Conservation (phyloP, 225 moss, liverwort and hornwort genomes). For the Takakia lepidozioides region DNA sequence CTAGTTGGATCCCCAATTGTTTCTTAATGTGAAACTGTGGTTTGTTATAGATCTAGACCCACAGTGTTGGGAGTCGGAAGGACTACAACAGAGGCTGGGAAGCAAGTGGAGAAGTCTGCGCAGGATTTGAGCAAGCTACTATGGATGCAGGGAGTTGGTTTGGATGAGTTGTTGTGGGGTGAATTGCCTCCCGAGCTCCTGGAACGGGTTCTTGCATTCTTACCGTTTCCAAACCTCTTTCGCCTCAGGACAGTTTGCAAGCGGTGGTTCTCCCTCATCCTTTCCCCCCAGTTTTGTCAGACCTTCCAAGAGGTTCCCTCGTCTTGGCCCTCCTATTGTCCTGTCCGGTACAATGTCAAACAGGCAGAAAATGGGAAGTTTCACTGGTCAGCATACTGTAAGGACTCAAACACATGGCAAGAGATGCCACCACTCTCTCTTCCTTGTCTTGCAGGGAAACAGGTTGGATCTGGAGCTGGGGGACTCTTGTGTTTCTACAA, state of each 20-base stretch:
- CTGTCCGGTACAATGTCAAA: constrained; percentile 20
- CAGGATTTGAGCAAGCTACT: too few relatives aligned
- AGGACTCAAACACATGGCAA: constrained; percentile 34
- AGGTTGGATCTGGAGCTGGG: constrained; percentile 17
- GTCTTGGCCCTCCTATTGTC: constrained; percentile 27
- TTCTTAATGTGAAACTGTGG: too few relatives aligned
- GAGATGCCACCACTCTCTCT: constrained; percentile 23
- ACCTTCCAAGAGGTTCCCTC: neutral
- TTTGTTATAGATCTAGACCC: too few relatives aligned
- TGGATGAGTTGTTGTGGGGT: constrained; percentile 22
- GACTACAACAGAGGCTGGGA: too few relatives aligned
- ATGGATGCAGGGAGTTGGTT: too few relatives aligned
- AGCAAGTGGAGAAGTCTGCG: too few relatives aligned
- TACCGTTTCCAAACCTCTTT: constrained; percentile 35
- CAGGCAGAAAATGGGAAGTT: constrained; percentile 4
- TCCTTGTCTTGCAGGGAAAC: constrained; percentile 10
- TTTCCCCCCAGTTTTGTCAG: constrained; percentile 15
- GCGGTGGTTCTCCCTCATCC: constrained; percentile 27
- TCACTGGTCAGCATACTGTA: constrained; percentile 26
- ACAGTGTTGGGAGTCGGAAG: too few relatives aligned
- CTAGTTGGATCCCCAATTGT: too few relatives aligned
- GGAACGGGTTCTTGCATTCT: constrained; percentile 26
- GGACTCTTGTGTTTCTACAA: constrained; percentile 29
- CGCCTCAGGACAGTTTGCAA: constrained; percentile 32
- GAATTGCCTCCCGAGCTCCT: constrained; percentile 26